Base-by-base conservation (phyloP, 73 alveolate species). In the Tetrahymena thermophila region DNA sequence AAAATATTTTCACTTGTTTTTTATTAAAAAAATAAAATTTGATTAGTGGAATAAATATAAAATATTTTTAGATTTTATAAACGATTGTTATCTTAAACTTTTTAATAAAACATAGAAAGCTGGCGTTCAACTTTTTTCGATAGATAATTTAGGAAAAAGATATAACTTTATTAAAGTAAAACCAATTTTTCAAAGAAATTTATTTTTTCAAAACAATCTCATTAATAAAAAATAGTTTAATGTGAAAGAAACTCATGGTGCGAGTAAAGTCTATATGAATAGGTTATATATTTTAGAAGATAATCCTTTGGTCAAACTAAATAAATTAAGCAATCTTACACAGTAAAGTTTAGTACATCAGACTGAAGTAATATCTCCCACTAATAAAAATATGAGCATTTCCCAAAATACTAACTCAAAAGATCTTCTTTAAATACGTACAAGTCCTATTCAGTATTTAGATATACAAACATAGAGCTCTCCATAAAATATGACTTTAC, bases 171-270 rank as follows among this genome's bases (percentile, higher is more conserved):
- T 96, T 10, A 96, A 95, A n/a, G 50, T 71, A 71, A 71, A 23
- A n/a, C n/a, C n/a, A 13, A 71, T 71, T 71, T 71, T 25, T 71
- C n/a, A 71, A 4, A 1, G 17, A 28, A 28, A 71, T 71, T n/a
- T 71, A 28, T 5, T 13, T 71, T 19, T 31, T 71, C 89, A 71
- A 3, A 34, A 28, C 37, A 25, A 57, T 1, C 1, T 15, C 17
- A n/a, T 28, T 71, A n/a, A n/a, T 11, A 4, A 3, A 25, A 25
- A 25, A 71, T 7, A 71, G 89, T 71, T 96, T 9, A 93, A 84
- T 38, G 71, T 96, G 19, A 95, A 85, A 83, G 98, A 96, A 85
- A 96, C 98, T 25, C 96, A 85, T 71, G 98, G 98, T 23, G 98
- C 96, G 13, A 83, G 96, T 44, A 96, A 95, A 42, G 94, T 96